phyloP scores from a whole-genome alignment of 2,329 filamentous ascomycete genomes.

The Pyrenophora tritici-repentis region DNA sequence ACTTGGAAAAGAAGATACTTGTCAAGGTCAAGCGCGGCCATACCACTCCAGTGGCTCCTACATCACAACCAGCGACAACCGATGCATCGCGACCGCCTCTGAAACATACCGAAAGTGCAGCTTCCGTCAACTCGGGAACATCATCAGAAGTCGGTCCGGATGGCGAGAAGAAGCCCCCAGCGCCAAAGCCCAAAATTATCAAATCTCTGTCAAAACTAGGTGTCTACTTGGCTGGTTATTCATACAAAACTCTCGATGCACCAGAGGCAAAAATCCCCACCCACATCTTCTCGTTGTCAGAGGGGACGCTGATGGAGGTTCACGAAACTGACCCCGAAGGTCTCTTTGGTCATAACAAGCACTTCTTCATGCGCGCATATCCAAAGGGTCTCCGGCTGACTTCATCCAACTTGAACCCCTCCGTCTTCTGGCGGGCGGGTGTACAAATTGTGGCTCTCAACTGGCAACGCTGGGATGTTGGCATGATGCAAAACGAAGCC shows the following conservation, averaged over 20 bases:
- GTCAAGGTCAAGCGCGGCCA: constrained; percentile 57
- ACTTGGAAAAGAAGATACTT: constrained; percentile 76
- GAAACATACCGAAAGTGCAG: constrained; percentile 27
- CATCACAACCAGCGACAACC: constrained; percentile 37
- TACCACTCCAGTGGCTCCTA: constrained; percentile 34
- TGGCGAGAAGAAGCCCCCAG: constrained; percentile 56
- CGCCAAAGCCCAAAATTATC: constrained; percentile 65
- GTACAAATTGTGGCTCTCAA: constrained; percentile 92
- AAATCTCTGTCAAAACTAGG: constrained; percentile 74
- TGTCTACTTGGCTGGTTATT: constrained; percentile 84
- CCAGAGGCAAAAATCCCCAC: constrained; percentile 60
- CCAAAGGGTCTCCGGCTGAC: constrained; percentile 80
- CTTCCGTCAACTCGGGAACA: constrained; percentile 29
- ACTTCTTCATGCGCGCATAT: constrained; percentile 85
- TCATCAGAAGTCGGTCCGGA: constrained; percentile 44
- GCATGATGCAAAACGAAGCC: constrained; percentile 94
- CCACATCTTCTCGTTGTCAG: constrained; percentile 68
- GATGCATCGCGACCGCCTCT: constrained; percentile 32
- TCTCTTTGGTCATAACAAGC: constrained; percentile 80
- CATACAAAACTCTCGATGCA: constrained; percentile 74
- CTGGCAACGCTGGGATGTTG: constrained; percentile 89
- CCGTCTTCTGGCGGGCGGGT: constrained; percentile 83
- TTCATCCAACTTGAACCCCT: constrained; percentile 86
- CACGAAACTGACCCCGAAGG: constrained; percentile 59
- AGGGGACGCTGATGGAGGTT: constrained; percentile 68